phyloP scores from a whole-genome alignment of 345 rosid genomes.

The Pugionium cornutum region DNA sequence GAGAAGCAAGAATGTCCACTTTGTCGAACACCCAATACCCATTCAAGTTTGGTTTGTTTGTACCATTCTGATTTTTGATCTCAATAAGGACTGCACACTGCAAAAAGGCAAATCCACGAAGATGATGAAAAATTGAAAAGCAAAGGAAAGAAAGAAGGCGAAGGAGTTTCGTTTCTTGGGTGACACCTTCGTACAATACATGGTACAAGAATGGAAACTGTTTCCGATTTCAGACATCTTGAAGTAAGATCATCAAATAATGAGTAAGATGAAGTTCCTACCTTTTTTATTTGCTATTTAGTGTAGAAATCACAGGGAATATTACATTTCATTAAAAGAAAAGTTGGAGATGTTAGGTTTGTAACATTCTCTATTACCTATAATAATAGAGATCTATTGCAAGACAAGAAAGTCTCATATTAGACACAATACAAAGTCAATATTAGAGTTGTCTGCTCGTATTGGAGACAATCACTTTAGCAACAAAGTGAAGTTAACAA shows the following conservation, averaged over 20 bases:
- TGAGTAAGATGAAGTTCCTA: neutral
- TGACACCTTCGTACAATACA: conserved; percentile 4
- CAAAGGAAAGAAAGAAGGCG: conserved; percentile 4
- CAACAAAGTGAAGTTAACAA: neutral
- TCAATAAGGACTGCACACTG: neutral
- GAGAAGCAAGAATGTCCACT: conserved; percentile 97
- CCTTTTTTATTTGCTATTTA: too few relatives aligned
- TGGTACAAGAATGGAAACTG: conserved; percentile 7
- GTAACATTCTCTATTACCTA: neutral
- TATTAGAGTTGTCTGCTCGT: neutral
- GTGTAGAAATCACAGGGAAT: neutral
- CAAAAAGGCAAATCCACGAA: neutral
- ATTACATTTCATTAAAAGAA: neutral
- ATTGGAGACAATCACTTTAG: neutral
- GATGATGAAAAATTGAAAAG: neutral
- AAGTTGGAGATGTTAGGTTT: neutral
- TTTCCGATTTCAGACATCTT: neutral
- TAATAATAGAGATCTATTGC: neutral
- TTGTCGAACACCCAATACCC: conserved; percentile 83
- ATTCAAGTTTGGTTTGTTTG: conserved; percentile 79
- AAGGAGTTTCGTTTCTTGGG: neutral
- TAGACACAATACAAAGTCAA: neutral
- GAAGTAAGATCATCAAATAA: conserved; percentile 3
- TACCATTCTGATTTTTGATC: conserved; percentile 81
- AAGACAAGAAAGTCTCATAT: neutral